Conservation (phyloP, 2,329 filamentous ascomycete species). For the Colletotrichum tropicale region DNA sequence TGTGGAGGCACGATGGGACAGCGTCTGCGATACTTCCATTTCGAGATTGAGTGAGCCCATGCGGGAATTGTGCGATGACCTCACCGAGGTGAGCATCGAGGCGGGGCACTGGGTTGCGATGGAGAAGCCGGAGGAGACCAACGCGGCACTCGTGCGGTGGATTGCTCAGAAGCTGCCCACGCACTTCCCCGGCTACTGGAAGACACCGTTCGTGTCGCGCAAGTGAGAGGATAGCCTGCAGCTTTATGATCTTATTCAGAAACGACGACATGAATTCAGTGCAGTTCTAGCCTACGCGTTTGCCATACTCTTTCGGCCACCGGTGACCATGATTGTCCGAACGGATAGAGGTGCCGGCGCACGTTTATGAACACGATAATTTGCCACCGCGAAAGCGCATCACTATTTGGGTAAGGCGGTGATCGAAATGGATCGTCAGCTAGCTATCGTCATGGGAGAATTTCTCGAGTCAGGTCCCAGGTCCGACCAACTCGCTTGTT, state of each 20-base stretch:
- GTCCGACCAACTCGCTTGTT: neutral
- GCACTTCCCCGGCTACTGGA: constrained; percentile 14
- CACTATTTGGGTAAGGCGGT: neutral
- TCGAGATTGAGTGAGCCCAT: constrained; percentile 37
- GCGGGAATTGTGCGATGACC: constrained; percentile 35
- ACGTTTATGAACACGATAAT: neutral
- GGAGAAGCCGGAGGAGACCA: constrained; percentile 28
- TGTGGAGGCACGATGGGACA: constrained; percentile 40
- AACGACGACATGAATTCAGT: neutral
- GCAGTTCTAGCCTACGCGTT: neutral
- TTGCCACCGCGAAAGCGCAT: neutral
- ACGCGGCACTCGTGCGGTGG: constrained; percentile 27
- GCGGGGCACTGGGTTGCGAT: constrained; percentile 39
- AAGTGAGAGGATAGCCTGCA: neutral
- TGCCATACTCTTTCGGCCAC: neutral
- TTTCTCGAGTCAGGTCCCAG: neutral
- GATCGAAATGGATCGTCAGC: neutral
- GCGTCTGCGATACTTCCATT: constrained; percentile 36
- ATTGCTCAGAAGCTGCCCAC: constrained; percentile 24
- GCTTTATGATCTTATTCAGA: neutral
- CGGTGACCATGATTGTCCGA: neutral
- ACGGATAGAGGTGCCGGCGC: neutral
- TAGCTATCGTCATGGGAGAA: neutral
- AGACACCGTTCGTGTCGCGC: neutral
- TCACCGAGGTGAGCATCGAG: constrained; percentile 39